Percentiles rank a stretch among this genome's conserved stretches.
Conservation (phyloP, 768 basidiomycete genomes). For the Suillus subalutaceus region DNA sequence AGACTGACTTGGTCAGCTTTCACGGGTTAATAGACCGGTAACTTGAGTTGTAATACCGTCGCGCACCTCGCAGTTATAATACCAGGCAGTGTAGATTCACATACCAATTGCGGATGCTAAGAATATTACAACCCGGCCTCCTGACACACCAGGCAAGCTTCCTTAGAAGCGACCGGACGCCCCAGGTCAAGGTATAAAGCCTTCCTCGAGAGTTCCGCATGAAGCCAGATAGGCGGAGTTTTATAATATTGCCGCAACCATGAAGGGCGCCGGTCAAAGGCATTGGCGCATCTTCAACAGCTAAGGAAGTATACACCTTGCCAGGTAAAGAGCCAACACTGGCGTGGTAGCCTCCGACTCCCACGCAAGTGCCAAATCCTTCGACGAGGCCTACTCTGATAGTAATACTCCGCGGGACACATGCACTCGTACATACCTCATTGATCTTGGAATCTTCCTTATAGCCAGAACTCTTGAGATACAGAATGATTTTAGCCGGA, state of each 20-base stretch:
- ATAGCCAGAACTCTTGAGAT: background rate
- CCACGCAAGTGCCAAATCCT: slow-evolving; percentile 45
- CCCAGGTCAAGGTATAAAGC: slow-evolving; percentile 23
- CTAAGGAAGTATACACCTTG: slow-evolving; percentile 36
- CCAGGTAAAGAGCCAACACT: slow-evolving; percentile 45
- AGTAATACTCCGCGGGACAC: background rate
- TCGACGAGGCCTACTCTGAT: slow-evolving; percentile 38
- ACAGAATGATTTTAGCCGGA: background rate
- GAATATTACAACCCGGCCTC: background rate
- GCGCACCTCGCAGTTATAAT: background rate
- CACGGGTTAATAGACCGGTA: background rate
- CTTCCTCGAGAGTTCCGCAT: slow-evolving; percentile 32
- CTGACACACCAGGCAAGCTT: slow-evolving; percentile 3
- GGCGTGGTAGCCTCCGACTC: slow-evolving; percentile 42
- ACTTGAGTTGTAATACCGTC: background rate
- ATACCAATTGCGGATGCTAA: background rate
- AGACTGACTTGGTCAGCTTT: background rate
- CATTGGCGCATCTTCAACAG: slow-evolving; percentile 1
- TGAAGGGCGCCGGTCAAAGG: background rate
- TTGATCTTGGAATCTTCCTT: background rate
- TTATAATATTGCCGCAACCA: slow-evolving; percentile 15
- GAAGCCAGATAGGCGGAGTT: slow-evolving; percentile 53
- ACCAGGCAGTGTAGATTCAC: background rate
- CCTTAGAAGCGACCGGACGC: background rate
- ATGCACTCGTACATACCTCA: background rate